Evolutionary conservation across 108 stramenopile genomes (phyloP).

Genomic region (Cyclotella cryptica): DNA sequence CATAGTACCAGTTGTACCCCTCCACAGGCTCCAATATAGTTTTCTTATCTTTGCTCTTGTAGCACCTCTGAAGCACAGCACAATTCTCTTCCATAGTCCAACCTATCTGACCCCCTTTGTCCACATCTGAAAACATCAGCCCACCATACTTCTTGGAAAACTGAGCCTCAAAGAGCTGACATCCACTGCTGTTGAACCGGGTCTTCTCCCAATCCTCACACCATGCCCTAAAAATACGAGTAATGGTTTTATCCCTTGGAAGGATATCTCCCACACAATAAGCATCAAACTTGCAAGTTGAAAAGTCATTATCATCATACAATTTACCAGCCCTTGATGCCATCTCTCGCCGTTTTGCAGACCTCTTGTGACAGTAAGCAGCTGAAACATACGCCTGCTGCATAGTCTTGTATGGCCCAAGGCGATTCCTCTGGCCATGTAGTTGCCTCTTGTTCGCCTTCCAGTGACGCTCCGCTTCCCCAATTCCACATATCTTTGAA

Average conservation of each 20-base stretch:
- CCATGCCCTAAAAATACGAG: conserved; percentile 8
- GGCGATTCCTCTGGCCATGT: neutral
- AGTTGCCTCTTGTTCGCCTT: conserved; percentile 8
- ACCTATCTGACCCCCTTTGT: neutral
- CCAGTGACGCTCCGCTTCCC: conserved; percentile 19
- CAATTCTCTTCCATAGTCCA: neutral
- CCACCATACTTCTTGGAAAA: conserved; percentile 3
- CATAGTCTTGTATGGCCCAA: conserved; percentile 4
- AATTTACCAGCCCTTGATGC: conserved; percentile 8
- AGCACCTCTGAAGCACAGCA: neutral
- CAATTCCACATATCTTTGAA: conserved; percentile 28
- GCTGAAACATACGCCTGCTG: neutral
- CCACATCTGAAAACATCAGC: neutral
- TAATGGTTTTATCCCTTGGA: neutral
- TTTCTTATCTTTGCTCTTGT: neutral
- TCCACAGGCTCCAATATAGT: neutral
- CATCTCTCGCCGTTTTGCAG: neutral
- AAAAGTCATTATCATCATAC: conserved; percentile 25
- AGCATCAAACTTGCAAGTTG: neutral
- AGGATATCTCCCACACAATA: conserved; percentile 3
- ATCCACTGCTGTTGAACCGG: neutral
- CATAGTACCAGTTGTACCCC: neutral
- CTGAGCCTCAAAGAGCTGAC: neutral
- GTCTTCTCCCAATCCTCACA: neutral
- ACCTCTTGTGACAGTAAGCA: neutral